Evolutionary conservation across 2,329 filamentous ascomycete genomes (phyloP).

Genomic region (Gnomoniopsis smithogilvyi): DNA sequence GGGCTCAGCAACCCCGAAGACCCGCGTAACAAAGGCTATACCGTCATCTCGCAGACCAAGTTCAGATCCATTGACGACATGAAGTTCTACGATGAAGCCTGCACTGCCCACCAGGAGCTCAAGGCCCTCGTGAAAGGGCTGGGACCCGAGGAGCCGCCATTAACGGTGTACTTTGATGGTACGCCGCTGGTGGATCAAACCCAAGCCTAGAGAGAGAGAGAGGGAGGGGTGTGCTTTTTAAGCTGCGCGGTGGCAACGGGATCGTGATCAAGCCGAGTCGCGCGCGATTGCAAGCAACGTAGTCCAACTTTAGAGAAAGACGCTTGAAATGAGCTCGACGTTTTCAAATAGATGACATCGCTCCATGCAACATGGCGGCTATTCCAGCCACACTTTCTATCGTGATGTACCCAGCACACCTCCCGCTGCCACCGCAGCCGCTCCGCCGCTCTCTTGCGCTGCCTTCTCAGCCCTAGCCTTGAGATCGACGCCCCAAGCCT

Average conservation of each 20-base stretch:
- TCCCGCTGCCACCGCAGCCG: not conserved
- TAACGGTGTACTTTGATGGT: constrained; percentile 39
- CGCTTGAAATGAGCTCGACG: too few species aligned
- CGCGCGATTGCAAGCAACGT: too few species aligned
- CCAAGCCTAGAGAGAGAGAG: not conserved
- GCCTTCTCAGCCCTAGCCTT: constrained; percentile 29
- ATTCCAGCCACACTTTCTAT: not conserved
- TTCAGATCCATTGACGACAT: constrained; percentile 66
- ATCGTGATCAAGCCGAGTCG: too few species aligned
- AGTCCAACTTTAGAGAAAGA: too few species aligned
- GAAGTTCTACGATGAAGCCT: constrained; percentile 63
- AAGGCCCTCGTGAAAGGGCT: constrained; percentile 33
- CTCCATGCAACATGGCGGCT: not conserved
- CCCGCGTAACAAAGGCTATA: constrained; percentile 62
- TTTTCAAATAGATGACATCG: not conserved
- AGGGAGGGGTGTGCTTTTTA: not conserved
- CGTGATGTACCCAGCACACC: not conserved
- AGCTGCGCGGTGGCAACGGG: too few species aligned
- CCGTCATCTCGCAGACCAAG: constrained; percentile 58
- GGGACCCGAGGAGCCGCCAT: constrained; percentile 29
- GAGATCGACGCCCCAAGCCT: constrained; percentile 36
- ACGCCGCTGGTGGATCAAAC: constrained; percentile 10
- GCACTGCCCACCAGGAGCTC: constrained; percentile 39
- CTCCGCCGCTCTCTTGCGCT: not conserved
- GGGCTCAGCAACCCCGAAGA: constrained; percentile 51